These are phyloP conservation scores for Ascochyta pisi DNA, from an alignment of 2,329 filamentous ascomycete genomes.

Conservation along the genomic window DNA sequence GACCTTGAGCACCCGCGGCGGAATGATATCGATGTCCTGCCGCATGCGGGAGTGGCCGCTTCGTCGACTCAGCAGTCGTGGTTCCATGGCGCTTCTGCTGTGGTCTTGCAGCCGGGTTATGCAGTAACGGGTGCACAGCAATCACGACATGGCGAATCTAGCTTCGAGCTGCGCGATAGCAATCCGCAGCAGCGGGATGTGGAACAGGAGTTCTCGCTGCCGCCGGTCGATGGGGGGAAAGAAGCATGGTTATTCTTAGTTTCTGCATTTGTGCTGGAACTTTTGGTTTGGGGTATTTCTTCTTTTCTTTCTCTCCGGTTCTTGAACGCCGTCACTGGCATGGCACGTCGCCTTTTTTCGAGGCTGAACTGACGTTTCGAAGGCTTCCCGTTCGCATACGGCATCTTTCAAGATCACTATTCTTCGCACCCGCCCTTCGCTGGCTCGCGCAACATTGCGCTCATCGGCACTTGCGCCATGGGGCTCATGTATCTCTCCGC, in stretches of 20 bases:
- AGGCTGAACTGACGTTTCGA: conserved; percentile 4
- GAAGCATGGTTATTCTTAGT: conserved; percentile 30
- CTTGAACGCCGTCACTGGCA: no score
- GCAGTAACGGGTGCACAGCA: not conserved
- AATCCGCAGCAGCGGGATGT: not conserved
- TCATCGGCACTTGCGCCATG: conserved; percentile 70
- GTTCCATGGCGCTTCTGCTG: no score
- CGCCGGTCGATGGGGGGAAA: conserved; percentile 27
- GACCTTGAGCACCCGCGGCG: not conserved
- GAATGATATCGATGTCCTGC: not conserved
- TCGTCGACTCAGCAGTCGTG: not conserved
- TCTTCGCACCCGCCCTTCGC: conserved; percentile 65
- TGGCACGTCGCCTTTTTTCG: no score
- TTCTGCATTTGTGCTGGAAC: conserved; percentile 57
- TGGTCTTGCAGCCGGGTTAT: not conserved
- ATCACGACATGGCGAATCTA: not conserved
- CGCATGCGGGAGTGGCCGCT: not conserved
- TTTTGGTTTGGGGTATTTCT: conserved; percentile 56
- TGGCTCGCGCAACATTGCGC: conserved; percentile 60
- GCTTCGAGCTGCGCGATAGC: not conserved
- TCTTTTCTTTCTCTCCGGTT: no score
- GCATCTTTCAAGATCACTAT: conserved; percentile 76
- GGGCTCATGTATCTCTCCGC: conserved; percentile 56
- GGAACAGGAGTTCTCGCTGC: conserved; percentile 10
- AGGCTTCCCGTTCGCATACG: conserved; percentile 74